Conservation (phyloP, 2,329 filamentous ascomycete species). For the Fusarium tuaranense region DNA sequence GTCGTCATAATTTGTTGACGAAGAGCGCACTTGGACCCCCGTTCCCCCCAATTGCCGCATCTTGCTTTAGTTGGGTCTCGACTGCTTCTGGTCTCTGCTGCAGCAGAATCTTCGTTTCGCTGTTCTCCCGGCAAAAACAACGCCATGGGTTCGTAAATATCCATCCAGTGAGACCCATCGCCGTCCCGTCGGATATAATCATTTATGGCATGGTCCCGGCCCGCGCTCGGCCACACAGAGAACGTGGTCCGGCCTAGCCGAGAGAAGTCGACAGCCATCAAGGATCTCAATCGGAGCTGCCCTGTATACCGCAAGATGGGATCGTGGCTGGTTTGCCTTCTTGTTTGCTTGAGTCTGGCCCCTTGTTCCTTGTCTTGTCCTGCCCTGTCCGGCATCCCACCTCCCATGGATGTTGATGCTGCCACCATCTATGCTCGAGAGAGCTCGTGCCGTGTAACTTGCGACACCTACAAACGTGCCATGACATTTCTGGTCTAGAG, state of each 20-base stretch:
- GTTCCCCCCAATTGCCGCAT: conserved; percentile 29
- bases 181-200: conserved; percentile 21
- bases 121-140: conserved; percentile 16
- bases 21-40: conserved; percentile 18
- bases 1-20: not conserved
- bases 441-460: not conserved
- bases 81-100: not conserved
- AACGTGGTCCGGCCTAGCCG: conserved; percentile 31
- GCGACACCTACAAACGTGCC: not conserved
- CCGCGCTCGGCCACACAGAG: conserved; percentile 31
- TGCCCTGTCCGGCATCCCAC: conserved; percentile 9
- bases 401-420: not conserved
- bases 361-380: conserved; percentile 16
- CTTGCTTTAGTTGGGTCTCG: conserved; percentile 7
- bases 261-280: not conserved
- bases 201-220: conserved; percentile 27
- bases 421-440: not conserved
- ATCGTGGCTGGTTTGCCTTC: conserved; percentile 20
- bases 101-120: not conserved
- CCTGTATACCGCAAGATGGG: conserved; percentile 4
- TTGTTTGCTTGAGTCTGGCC: conserved; percentile 5
- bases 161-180: conserved; percentile 12
- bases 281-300: conserved; percentile 1
- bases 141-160: conserved; percentile 23
- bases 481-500: conserved; percentile 4